Evolutionary conservation across 2,329 filamentous ascomycete genomes (phyloP), one percentile per base, ranked within the genome.

Genomic region (Neurospora crassa): DNA sequence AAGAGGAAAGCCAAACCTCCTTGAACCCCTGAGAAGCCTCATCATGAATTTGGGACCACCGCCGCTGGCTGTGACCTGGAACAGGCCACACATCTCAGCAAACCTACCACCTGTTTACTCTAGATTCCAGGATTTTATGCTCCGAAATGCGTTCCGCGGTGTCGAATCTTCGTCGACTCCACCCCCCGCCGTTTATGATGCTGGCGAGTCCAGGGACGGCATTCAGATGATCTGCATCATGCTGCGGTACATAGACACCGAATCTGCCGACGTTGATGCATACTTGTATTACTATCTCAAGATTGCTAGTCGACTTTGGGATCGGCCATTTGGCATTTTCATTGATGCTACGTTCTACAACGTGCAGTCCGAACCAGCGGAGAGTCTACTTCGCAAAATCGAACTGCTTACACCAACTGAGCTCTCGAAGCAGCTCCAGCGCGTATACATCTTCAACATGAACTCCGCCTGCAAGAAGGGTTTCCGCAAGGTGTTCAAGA

Each of bases 401-500:
- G 89, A 91, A 76, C 80, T 86, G 12, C 83, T 92, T 3, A 89
- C 87, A 3, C 89, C 90, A 0, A 83, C 84, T 0, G 90, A 92
- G 75, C 78, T 91, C 67, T 84, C 86, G 1, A 84, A 83, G 69
- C 87, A 89, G 72, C 80, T 91, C 4, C 83, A 86, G 1, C 84
- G 89, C 45, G 84, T 91, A 53, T 92, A 91, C 74, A 84, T 92
- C 18, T 91, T 92, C 79, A 92, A 92, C 77, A 91, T 91, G 89
- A 92, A 92, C 76, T 91, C 87, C 76, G 86, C 88, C 12, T 91
- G 90, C 78, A 85, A 85, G 74, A 90, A 90, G 83, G 91, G 88
- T 75, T 88, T 91, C 76, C 85, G 90, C 5, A 86, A 89, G 34
- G 82, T 91, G 29, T 80, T 92, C 20, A 84, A 88, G n/a, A 81